A percentile compares a stretch with the other conserved stretches of the same genome.
Evolutionary conservation across 2,329 filamentous ascomycete species (phyloP).

Genomic region (Alternaria sp.): DNA sequence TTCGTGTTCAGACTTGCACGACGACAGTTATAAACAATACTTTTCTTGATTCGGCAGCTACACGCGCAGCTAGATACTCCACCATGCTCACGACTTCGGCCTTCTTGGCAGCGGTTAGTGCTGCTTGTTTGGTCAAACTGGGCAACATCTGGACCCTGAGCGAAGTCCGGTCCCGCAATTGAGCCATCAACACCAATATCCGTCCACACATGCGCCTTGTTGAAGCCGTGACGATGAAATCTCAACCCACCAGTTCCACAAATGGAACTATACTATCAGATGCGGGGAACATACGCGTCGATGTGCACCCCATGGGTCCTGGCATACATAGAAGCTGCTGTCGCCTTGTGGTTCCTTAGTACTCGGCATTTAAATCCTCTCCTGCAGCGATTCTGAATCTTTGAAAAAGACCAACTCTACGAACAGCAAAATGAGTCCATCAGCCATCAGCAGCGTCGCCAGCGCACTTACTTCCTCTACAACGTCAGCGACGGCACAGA

Average conservation of each 20-base stretch:
- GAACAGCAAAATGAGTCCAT: conserved; percentile 3
- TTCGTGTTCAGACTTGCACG: background rate
- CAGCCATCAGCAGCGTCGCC: conserved; percentile 4
- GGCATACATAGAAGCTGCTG: background rate
- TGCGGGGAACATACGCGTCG: conserved; percentile 1
- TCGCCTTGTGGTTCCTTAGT: background rate
- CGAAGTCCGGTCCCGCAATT: background rate
- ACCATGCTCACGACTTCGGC: background rate
- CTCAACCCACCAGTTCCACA: conserved; percentile 1
- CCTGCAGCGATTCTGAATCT: background rate
- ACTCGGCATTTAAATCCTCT: background rate
- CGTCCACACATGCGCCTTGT: background rate
- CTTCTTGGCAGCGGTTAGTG: conserved; percentile 10
- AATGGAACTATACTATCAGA: background rate
- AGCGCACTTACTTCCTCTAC: conserved; percentile 3
- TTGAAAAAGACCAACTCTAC: background rate
- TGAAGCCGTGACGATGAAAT: background rate
- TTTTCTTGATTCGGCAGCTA: background rate
- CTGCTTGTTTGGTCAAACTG: conserved; percentile 1
- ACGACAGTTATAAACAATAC: no score
- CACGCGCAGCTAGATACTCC: background rate
- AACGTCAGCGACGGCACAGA: conserved; percentile 3
- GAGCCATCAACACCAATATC: background rate
- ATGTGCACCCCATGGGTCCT: background rate
- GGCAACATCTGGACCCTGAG: background rate